Evolutionary conservation across 208 protist species (phyloP).

Genomic region (Acanthamoeba triangularis): DNA sequence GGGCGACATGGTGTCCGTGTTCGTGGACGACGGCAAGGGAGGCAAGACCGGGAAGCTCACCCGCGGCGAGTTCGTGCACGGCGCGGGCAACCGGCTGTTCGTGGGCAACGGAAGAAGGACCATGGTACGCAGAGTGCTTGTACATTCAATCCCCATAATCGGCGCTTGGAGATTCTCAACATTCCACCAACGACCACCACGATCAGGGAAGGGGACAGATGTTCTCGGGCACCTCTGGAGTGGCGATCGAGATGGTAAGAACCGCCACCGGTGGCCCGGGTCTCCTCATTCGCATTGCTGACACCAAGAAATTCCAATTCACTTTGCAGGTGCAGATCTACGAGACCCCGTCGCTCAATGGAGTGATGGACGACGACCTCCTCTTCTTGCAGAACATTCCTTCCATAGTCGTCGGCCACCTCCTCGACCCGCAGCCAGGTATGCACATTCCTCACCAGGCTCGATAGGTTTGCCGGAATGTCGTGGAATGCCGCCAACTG

Average conservation of each 20-base stretch:
- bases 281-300: background rate
- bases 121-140: background rate
- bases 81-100: background rate
- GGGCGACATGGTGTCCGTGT: conserved; percentile 17
- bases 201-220: conserved; percentile 3
- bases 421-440: conserved; percentile 69
- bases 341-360: conserved; percentile 56
- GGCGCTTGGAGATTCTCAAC: background rate
- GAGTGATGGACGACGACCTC: conserved; percentile 41
- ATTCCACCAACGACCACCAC: too few relatives aligned
- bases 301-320: background rate
- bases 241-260: conserved; percentile 22
- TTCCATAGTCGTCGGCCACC: conserved; percentile 50
- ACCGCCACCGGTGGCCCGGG: too few relatives aligned
- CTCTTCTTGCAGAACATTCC: conserved; percentile 80
- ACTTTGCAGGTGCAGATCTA: conserved; percentile 66
- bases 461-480: background rate
- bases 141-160: background rate
- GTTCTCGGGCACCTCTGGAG: background rate
- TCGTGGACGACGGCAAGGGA: conserved; percentile 25
- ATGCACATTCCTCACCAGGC: conserved; percentile 4
- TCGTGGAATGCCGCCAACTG: too few relatives aligned
- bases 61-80: background rate
- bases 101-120: background rate
- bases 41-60: conserved; percentile 77